Conservation (phyloP, 2,329 filamentous ascomycete genomes). For the Alternaria burnsii region DNA sequence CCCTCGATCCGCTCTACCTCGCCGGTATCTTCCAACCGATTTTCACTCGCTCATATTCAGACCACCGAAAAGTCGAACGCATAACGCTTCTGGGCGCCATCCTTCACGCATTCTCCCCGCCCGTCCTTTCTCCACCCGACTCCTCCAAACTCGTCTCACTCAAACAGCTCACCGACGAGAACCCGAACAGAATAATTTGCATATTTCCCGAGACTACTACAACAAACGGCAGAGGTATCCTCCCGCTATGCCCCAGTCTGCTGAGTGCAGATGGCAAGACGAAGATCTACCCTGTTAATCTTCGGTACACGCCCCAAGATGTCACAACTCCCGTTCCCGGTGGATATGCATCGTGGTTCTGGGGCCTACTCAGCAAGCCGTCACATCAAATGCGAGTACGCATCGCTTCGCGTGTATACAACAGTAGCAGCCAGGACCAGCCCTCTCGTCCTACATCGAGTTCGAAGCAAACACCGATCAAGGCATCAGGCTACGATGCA, state of each 20-base stretch:
- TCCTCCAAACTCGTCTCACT: slow-evolving; percentile 49
- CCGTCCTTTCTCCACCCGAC: slow-evolving; percentile 52
- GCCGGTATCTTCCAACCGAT: slow-evolving; percentile 96
- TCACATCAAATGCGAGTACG: slow-evolving; percentile 91
- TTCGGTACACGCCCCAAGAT: slow-evolving; percentile 88
- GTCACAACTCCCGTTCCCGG: slow-evolving; percentile 90
- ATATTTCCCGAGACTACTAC: slow-evolving; percentile 95
- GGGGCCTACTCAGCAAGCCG: slow-evolving; percentile 83
- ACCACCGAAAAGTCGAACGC: slow-evolving; percentile 74
- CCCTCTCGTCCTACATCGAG: slow-evolving; percentile 13
- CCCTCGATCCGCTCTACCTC: slow-evolving; percentile 91
- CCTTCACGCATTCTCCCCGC: slow-evolving; percentile 72
- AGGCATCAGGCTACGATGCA: slow-evolving; percentile 37
- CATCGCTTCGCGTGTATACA: slow-evolving; percentile 77
- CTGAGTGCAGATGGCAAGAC: slow-evolving; percentile 71
- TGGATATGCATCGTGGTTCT: slow-evolving; percentile 76
- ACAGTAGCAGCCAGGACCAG: slow-evolving; percentile 38
- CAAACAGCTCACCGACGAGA: slow-evolving; percentile 65
- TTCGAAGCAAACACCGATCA: slow-evolving; percentile 18
- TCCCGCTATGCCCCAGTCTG: slow-evolving; percentile 82
- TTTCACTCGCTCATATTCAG: slow-evolving; percentile 86
- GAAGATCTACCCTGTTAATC: slow-evolving; percentile 87
- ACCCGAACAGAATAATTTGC: slow-evolving; percentile 79
- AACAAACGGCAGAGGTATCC: slow-evolving; percentile 88
- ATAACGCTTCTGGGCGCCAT: slow-evolving; percentile 82